phyloP scores from a whole-genome alignment of 441 rosid species.

The Pelargonium cotyledonis region DNA sequence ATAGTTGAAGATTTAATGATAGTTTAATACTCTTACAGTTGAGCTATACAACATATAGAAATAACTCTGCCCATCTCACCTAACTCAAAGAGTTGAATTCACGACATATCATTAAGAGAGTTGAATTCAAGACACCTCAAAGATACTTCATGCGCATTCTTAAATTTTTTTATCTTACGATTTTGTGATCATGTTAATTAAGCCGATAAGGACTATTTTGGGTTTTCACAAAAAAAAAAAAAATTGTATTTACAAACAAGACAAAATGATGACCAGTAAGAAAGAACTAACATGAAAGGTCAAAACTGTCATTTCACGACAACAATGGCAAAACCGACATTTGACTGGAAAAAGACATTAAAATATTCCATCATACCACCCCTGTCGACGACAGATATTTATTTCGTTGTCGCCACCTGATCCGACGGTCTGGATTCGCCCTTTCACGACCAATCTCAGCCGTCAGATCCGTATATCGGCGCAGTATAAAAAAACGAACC shows the following conservation, averaged over 20 bases:
- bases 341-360: neutral
- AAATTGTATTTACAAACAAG: neutral
- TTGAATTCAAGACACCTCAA: no score
- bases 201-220: no score
- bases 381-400: constrained; percentile 5
- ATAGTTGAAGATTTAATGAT: no score
- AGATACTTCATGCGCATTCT: no score
- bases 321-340: constrained; percentile 1
- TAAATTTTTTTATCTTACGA: no score
- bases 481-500: neutral
- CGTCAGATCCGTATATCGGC: neutral
- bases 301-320: neutral
- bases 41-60: no score
- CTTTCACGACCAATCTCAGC: neutral
- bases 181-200: no score
- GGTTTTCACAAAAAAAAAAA: no score
- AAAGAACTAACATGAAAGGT: neutral
- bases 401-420: constrained; percentile 1
- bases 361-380: constrained; percentile 2
- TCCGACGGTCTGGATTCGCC: neutral
- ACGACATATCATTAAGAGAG: no score
- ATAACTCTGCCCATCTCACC: no score
- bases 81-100: no score
- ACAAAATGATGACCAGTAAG: neutral
- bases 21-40: no score